Conservation (phyloP, 768 basidiomycete species). For the Artomyces pyxidatus region DNA sequence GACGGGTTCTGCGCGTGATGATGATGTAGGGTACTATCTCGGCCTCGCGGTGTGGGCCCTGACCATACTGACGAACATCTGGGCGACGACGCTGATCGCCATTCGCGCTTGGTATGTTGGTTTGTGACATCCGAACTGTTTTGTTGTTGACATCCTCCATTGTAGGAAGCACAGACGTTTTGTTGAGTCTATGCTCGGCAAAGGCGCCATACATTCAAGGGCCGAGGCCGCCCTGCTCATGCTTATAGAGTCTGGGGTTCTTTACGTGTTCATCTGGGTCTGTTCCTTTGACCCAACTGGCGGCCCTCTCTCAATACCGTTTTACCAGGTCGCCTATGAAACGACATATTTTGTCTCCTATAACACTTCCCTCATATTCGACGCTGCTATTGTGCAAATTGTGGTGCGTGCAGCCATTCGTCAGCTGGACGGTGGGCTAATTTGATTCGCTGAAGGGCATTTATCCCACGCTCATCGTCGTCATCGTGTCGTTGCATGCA, state of each 20-base stretch:
- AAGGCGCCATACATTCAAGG: background rate
- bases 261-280: background rate
- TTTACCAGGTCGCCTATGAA: background rate
- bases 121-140: background rate
- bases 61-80: conserved; percentile 3
- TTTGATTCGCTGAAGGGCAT: background rate
- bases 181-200: background rate
- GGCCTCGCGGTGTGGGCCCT: background rate
- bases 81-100: conserved; percentile 7
- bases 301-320: background rate
- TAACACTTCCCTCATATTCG: background rate
- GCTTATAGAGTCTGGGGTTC: background rate
- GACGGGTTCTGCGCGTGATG: background rate
- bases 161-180: background rate
- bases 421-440: background rate
- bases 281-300: background rate
- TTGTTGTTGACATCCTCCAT: background rate
- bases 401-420: background rate
- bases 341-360: background rate
- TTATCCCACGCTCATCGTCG: conserved; percentile 2
- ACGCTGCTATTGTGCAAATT: background rate
- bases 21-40: background rate
- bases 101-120: conserved; percentile 3
- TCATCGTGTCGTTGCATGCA: conserved; percentile 6
- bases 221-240: background rate